These are phyloP conservation scores for Suhomyces sp. DNA, from an alignment of 805 yeast species.

Conservation along the genomic window DNA sequence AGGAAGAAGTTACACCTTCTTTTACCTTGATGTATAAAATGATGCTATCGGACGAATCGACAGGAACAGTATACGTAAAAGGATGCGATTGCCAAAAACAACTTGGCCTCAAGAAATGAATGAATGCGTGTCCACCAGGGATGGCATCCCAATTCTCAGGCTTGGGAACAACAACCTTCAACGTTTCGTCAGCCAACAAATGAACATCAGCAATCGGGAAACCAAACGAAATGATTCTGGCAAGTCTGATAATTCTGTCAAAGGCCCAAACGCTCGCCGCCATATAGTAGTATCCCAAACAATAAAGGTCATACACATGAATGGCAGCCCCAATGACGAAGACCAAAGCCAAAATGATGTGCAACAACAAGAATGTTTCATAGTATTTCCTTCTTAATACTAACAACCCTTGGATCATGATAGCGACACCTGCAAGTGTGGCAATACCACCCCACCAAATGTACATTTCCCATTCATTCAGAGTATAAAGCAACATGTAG, in stretches of 20 bases:
- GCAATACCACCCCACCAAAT: slow-evolving; percentile 24
- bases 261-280: slow-evolving; percentile 24
- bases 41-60: slow-evolving; percentile 14
- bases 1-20: slow-evolving; percentile 26
- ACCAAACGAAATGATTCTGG: slow-evolving; percentile 22
- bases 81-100: slow-evolving; percentile 36
- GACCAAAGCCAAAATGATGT: slow-evolving; percentile 20
- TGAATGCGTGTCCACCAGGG: slow-evolving; percentile 26
- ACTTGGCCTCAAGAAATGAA: slow-evolving; percentile 24
- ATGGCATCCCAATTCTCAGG: slow-evolving; percentile 23
- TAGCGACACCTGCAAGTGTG: slow-evolving; percentile 10
- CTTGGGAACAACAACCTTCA: slow-evolving; percentile 22
- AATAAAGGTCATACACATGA: slow-evolving; percentile 11
- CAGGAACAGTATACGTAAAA: slow-evolving; percentile 24
- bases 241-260: slow-evolving; percentile 22
- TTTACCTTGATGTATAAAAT: slow-evolving; percentile 25
- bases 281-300: slow-evolving; percentile 16
- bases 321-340: slow-evolving; percentile 22
- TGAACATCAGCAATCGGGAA: slow-evolving; percentile 22
- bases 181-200: slow-evolving; percentile 23
- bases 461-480: slow-evolving; percentile 16
- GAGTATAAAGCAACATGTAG: slow-evolving; percentile 10
- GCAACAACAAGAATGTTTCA: slow-evolving; percentile 23
- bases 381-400: slow-evolving; percentile 21
- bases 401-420: slow-evolving; percentile 21